Base-by-base conservation (phyloP, 305 asterid genomes). In the Plantago rigida region DNA sequence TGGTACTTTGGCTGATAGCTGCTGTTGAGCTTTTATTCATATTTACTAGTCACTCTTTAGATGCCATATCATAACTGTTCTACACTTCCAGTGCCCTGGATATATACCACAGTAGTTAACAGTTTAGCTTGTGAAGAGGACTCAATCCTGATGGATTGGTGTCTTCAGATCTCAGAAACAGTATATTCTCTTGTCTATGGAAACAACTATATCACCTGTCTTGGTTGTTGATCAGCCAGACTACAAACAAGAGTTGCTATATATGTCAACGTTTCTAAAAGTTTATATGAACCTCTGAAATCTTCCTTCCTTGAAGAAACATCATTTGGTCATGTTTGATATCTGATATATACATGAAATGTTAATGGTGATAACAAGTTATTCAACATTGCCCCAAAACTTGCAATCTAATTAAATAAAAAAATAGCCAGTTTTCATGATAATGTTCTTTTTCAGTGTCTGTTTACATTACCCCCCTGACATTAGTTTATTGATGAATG, bases 281-380 rank as follows among this genome's bases (percentile, higher is more conserved):
- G 17, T 1, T 36, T 22, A 5, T 57, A 57, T 57, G 3, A 41
- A 57, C 15, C 39, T 14, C 31, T 14, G 19, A 3, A 24, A 54
- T 11, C 10, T 17, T 17, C 19, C 19, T 17, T 17, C 19, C 19
- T 17, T 17, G 19, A 17, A 17, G 19, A 17, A 17, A 17, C 19
- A 17, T 17, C 19, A 17, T 17, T 17, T 17, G 19, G 19, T 17
- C 19, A 17, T 17, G 19, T 17, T 17, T 17, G 19, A 17, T 17
- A 17, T 17, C 19, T 17, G 19, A 17, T 17, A 17, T 17, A 17
- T 39, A 17, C 22, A 29, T 31, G 0, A 4, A 24, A 29, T 26
- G 51, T 7, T 57, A 8, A 34, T 14, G 26, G 31, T 61, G 60
- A 49, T 52, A 54, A 36, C 13, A 44, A 67, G 56, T 64, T 54